Evolutionary conservation across 345 rosid species (phyloP).

Genomic region (Cardamine resedifolia): DNA sequence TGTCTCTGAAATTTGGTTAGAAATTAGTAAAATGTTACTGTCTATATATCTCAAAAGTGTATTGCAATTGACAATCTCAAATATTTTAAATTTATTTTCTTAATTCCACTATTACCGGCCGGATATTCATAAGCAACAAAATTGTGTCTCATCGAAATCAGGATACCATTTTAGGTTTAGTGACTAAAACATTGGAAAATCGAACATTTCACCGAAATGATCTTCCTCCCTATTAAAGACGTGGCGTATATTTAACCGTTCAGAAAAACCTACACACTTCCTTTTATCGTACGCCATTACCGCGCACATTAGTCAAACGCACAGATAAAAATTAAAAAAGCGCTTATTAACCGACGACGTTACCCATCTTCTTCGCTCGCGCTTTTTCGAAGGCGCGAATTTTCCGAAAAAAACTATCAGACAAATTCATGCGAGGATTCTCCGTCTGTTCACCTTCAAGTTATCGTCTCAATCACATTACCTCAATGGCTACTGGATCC

Average conservation of each 20-base stretch:
- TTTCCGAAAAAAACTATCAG: background rate
- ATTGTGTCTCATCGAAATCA: too few relatives aligned
- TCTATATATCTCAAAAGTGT: background rate
- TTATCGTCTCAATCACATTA: constrained; percentile 16
- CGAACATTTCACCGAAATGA: background rate
- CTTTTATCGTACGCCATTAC: constrained; percentile 19
- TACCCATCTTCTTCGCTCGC: background rate
- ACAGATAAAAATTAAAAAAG: background rate
- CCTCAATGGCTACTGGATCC: constrained; percentile 50
- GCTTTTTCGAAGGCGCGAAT: constrained; percentile 24
- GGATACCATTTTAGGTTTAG: too few relatives aligned
- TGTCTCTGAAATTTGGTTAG: background rate
- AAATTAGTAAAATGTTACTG: background rate
- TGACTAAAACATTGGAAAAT: background rate
- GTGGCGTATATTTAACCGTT: constrained; percentile 29
- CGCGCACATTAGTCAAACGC: constrained; percentile 14
- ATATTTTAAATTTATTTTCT: background rate
- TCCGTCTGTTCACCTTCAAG: constrained; percentile 12
- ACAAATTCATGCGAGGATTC: constrained; percentile 18
- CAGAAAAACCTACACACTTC: background rate
- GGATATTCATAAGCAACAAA: background rate
- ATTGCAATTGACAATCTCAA: background rate
- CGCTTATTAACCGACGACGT: constrained; percentile 23
- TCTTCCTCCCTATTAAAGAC: background rate
- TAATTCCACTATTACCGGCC: background rate